These are phyloP conservation scores for Picea glauca DNA, from an alignment of 75 land plant species.

Conservation along the genomic window DNA sequence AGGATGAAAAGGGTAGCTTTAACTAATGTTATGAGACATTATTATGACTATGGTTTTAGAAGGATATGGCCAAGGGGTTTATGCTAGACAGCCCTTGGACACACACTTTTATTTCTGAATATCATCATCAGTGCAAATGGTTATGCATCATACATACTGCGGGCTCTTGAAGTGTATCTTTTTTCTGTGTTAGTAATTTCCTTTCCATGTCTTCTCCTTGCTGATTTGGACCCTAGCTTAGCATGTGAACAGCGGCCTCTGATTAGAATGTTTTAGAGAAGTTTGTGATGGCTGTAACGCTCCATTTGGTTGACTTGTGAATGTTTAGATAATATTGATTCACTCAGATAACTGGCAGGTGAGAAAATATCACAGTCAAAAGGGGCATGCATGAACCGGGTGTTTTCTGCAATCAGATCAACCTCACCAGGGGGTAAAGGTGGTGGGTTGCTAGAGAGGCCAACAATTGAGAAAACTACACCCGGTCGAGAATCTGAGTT, in stretches of 20 bases:
- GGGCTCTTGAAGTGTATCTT: neutral
- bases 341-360: conserved; percentile 21
- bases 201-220: neutral
- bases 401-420: conserved; percentile 24
- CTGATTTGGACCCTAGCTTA: no score
- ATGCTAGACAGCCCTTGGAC: no score
- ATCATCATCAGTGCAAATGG: no score
- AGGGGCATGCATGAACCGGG: conserved; percentile 29
- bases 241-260: neutral
- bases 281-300: neutral
- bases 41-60: no score
- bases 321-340: neutral
- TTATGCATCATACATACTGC: neutral
- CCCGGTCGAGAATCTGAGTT: conserved; percentile 95
- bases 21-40: no score
- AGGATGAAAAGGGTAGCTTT: no score
- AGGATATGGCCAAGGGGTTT: no score
- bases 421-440: conserved; percentile 66
- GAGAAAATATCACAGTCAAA: conserved; percentile 26
- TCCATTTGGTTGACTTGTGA: neutral
- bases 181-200: neutral
- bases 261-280: neutral
- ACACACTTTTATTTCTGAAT: no score
- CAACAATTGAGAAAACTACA: conserved; percentile 63
- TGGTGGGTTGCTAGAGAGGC: conserved; percentile 80